Evolutionary conservation across 73 alveolate genomes (phyloP), one percentile per base, ranked within the genome.

Genomic region (Paramecium primaurelia): DNA sequence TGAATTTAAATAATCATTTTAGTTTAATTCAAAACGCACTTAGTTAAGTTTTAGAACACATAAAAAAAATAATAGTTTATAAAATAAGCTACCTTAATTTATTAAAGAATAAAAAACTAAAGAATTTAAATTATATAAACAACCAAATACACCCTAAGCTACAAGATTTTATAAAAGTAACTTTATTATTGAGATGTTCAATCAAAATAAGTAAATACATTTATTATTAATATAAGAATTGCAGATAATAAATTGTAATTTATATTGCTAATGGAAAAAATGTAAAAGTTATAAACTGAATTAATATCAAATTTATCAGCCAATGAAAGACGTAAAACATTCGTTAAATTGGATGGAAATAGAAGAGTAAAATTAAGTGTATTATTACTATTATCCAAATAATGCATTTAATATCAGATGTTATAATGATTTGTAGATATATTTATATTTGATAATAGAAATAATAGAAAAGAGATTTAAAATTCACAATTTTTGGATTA

Each of bases 81-180:
- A 37, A 37, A 73, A 37, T 20, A 73, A 73, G 47, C 36, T 40
- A 3, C 60, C 59, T 7, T 12, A 4, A 73, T 37, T 73, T 22
- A 38, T 37, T 5, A 73, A 38, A 20, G 60, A 73, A 18, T 2
- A 22, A 16, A 49, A 25, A 45, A 14, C 25, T 45, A 59, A 59
- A 4, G 49, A 45, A 80, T 80, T 32, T 47, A 80, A 47, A 42
- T 9, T 80, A 6, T 25, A 25, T 8, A 80, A 47, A 38, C 8
- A 25, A 42, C 91, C 91, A 9, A 80, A 11, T 5, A 80, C 91
- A 2, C 91, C 91, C 1, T 32, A 25, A 26, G 91, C 91, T 26
- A 42, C 58, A 45, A 80, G 77, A 45, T 18, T 80, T 26, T 80
- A 26, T 80, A 8, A 45, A 49, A 80, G 91, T 28, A 80, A 47